Conservation (phyloP, 805 yeast genomes). For the Metschnikowia gelsemii region DNA sequence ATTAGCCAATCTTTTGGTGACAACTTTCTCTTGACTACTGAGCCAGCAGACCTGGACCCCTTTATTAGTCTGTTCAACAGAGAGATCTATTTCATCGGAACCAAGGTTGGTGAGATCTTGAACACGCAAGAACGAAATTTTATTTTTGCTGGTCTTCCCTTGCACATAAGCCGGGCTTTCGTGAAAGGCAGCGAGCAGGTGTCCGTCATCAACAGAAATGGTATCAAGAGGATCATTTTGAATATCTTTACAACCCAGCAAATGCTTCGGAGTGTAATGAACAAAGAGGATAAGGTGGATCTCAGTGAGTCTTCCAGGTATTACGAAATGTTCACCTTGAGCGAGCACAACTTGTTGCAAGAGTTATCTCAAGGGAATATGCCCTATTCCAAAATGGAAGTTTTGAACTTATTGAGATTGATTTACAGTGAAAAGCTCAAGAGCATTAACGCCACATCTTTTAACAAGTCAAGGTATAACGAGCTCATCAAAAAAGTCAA, state of each 20-base stretch:
- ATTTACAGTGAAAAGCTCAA: slow-evolving; percentile 48
- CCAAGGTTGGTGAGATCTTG: slow-evolving; percentile 35
- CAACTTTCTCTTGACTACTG: slow-evolving; percentile 52
- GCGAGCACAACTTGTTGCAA: slow-evolving; percentile 48
- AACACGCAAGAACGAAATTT: slow-evolving; percentile 32
- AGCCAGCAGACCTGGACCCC: slow-evolving; percentile 60
- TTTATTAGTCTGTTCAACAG: slow-evolving; percentile 51
- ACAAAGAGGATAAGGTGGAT: slow-evolving; percentile 51
- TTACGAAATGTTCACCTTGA: slow-evolving; percentile 53
- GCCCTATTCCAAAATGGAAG: slow-evolving; percentile 45
- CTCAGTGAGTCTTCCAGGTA: slow-evolving; percentile 53
- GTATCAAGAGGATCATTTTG: slow-evolving; percentile 56
- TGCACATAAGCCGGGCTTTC: slow-evolving; percentile 50
- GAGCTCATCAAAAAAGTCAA: slow-evolving; percentile 34
- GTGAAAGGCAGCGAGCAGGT: slow-evolving; percentile 54
- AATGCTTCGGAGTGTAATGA: slow-evolving; percentile 58
- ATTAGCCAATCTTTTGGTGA: slow-evolving; percentile 48
- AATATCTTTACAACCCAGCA: slow-evolving; percentile 69
- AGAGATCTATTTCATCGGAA: slow-evolving; percentile 47
- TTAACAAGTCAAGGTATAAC: slow-evolving; percentile 38
- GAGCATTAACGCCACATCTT: slow-evolving; percentile 37
- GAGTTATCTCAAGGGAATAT: slow-evolving; percentile 32
- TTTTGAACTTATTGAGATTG: slow-evolving; percentile 51
- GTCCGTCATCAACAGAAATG: slow-evolving; percentile 51
- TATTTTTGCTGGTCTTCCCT: slow-evolving; percentile 48